These are phyloP conservation scores for Polysphondylium violaceum DNA, from an alignment of 78 protist species.

Conservation along the genomic window DNA sequence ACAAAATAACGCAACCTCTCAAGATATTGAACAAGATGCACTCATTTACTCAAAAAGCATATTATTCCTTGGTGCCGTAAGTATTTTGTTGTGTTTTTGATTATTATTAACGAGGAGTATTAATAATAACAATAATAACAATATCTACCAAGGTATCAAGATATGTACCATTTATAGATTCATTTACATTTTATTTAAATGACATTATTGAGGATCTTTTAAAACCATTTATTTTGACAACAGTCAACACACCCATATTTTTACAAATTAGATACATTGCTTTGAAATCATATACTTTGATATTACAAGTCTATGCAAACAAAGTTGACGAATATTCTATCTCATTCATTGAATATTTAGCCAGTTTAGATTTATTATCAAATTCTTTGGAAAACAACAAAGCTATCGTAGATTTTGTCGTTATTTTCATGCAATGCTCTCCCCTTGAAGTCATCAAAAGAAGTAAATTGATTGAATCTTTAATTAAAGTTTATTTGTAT, in stretches of 20 bases:
- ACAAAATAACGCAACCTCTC: background rate
- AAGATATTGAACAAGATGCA: background rate
- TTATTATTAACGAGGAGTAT: background rate
- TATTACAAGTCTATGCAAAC: slow-evolving; percentile 44
- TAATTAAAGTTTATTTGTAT: slow-evolving; percentile 32
- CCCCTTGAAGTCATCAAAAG: slow-evolving; percentile 13
- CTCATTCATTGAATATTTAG: background rate
- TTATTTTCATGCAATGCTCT: slow-evolving; percentile 26
- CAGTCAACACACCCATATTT: no score
- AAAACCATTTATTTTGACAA: background rate
- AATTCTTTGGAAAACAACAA: background rate
- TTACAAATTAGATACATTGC: no score
- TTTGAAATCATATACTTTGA: slow-evolving; percentile 39
- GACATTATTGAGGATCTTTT: slow-evolving; percentile 14
- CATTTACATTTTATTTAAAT: slow-evolving; percentile 10
- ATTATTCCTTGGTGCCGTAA: slow-evolving; percentile 21
- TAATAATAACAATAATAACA: background rate
- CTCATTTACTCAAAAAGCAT: slow-evolving; percentile 4
- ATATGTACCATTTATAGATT: slow-evolving; percentile 26
- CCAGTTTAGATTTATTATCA: background rate
- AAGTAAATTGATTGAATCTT: slow-evolving; percentile 5
- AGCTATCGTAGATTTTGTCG: slow-evolving; percentile 20
- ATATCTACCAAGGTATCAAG: slow-evolving; percentile 28
- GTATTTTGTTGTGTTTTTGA: background rate
- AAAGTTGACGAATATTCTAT: slow-evolving; percentile 14